Evolutionary conservation across 495 filamentous ascomycete species (phyloP), one percentile per base, ranked within the genome.

Genomic region (Podospora fimiseda): DNA sequence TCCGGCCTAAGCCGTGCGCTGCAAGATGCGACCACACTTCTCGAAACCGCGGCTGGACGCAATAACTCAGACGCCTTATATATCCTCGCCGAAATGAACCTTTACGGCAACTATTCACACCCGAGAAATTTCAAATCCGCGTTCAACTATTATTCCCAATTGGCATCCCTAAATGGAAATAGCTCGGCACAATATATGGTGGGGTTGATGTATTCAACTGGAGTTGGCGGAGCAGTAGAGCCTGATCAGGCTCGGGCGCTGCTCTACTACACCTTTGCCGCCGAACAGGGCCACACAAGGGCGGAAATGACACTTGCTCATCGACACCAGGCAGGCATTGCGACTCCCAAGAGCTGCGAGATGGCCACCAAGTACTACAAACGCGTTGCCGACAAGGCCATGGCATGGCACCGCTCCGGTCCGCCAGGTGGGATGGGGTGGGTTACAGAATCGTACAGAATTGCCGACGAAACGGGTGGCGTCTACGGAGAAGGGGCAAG

Each of bases 401-500:
- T 97, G 37, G 76, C 74, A 14, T 95, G 84, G 74, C 89, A 82
- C 55, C 80, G 88, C 37, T 88, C 89, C 2, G 94, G 94, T 0
- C 94, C 94, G 0, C 94, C 94, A 2, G 94, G 94, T 13, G 94
- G 92, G 1, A 84, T 85, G 68, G 65, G 74, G n/a, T 79, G 93
- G 72, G 71, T 83, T 2, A 79, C 80, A 19, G 82, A 96, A 56
- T 79, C 84, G 19, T 91, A 89, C 68, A 75, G 87, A 41, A 75
- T 90, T 54, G 89, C 90, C 13, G 94, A 99, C 63, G 89, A 96
- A 42, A 76, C 83, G 16, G 94, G 93, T 19, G 93, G 93, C 39
- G 88, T 95, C 21, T 99, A 96, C 61, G 94, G 93, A 7, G 87
- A 95, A 66, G 93, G 93, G 5, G 93, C 93, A 18, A 96, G 90